Conservation (phyloP, 805 yeast species). For the Wickerhamiella shivajii region DNA sequence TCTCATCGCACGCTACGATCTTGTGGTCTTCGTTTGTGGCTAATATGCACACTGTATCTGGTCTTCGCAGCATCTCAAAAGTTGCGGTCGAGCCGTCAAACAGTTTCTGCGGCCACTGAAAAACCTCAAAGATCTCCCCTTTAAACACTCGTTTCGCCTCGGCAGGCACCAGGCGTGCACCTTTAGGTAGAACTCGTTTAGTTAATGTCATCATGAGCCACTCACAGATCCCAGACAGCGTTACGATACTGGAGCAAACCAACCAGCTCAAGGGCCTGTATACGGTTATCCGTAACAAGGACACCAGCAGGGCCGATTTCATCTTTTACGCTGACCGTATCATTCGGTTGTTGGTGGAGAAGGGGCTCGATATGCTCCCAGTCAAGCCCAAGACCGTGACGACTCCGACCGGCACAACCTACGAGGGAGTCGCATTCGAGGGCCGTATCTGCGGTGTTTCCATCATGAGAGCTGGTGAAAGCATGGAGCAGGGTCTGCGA, state of each 20-base stretch:
- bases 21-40: conserved; percentile 2
- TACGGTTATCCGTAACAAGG: conserved; percentile 74
- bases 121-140: conserved; percentile 7
- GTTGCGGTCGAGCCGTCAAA: conserved; percentile 6
- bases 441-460: conserved; percentile 98
- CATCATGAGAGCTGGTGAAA: conserved; percentile 96
- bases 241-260: conserved; percentile 65
- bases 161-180: conserved; percentile 5
- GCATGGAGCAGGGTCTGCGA: conserved; percentile 96
- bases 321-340: conserved; percentile 92
- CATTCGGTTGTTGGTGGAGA: conserved; percentile 85
- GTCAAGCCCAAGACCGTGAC: conserved; percentile 52
- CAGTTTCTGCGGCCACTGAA: conserved; percentile 8
- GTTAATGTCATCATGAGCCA: neutral
- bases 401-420: conserved; percentile 63
- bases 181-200: conserved; percentile 1
- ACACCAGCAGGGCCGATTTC: conserved; percentile 78
- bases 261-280: conserved; percentile 79
- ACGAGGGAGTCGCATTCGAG: conserved; percentile 62
- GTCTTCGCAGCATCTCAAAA: conserved; percentile 7
- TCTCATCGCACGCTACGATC: conserved; percentile 4
- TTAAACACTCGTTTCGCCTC: conserved; percentile 5
- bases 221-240: conserved; percentile 24
- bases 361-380: conserved; percentile 87
- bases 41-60: conserved; percentile 6